These are phyloP conservation scores for Cystofilobasidium capitatum DNA, from an alignment of 768 basidiomycete genomes.

Conservation along the genomic window DNA sequence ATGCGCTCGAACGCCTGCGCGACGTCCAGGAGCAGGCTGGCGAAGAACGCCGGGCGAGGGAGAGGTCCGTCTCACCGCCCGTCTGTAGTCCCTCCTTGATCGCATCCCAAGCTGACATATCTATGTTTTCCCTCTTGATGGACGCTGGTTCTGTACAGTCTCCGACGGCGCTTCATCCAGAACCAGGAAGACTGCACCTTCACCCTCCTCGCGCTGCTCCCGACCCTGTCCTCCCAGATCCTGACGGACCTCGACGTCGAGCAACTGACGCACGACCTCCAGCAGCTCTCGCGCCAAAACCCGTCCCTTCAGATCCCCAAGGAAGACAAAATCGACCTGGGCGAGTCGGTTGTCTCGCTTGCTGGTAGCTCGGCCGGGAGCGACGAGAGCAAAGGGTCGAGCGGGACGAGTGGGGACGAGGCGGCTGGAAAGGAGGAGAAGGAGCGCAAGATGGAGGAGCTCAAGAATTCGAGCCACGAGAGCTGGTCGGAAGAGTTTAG, in stretches of 20 bases:
- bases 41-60: constrained; percentile 21
- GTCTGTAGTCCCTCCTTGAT: not conserved
- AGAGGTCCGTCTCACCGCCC: constrained; percentile 10
- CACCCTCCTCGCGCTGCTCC: constrained; percentile 24
- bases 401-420: not conserved
- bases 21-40: constrained; percentile 13
- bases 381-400: not conserved
- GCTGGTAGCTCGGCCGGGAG: constrained; percentile 5
- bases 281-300: constrained; percentile 10
- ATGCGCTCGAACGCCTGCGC: constrained; percentile 16
- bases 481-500: constrained; percentile 25
- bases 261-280: constrained; percentile 15
- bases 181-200: constrained; percentile 28
- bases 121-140: no score
- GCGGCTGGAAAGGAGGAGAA: not conserved
- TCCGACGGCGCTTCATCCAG: constrained; percentile 24
- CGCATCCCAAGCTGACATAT: not conserved
- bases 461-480: not conserved
- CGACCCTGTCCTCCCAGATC: constrained; percentile 19
- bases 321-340: not conserved
- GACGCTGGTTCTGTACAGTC: not conserved
- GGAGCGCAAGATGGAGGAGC: not conserved
- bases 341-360: constrained; percentile 21
- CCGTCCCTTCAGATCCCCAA: not conserved
- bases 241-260: constrained; percentile 20